phyloP scores from a whole-genome alignment of 169 alveolate species.

The Plasmodium vivax region DNA sequence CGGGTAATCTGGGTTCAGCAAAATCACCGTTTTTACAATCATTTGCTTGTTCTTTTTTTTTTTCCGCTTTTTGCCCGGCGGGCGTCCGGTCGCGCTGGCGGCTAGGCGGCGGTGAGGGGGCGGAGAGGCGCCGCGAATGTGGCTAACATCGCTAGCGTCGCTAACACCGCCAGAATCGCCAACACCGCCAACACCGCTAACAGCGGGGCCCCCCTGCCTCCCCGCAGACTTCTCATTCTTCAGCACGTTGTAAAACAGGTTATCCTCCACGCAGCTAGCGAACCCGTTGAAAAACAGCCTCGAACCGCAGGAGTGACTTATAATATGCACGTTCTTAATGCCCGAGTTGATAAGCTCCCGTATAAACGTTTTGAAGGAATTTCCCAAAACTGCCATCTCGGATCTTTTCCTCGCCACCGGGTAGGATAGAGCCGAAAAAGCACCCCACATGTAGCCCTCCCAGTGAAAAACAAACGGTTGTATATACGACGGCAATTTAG shows the following conservation, averaged over 20 bases:
- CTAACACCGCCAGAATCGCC: neutral
- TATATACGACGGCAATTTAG: conserved; percentile 86
- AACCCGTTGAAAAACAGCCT: conserved; percentile 86
- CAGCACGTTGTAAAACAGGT: conserved; percentile 57
- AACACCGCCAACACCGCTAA: too few species aligned
- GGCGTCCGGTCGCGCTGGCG: neutral
- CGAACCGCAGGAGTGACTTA: conserved; percentile 88
- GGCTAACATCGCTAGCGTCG: neutral
- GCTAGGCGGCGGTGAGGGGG: neutral
- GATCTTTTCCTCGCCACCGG: conserved; percentile 79
- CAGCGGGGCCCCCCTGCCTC: neutral
- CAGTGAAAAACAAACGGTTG: conserved; percentile 88
- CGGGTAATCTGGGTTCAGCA: conserved; percentile 87
- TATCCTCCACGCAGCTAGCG: conserved; percentile 59
- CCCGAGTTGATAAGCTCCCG: conserved; percentile 78
- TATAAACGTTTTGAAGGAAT: conserved; percentile 78
- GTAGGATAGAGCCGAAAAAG: conserved; percentile 82
- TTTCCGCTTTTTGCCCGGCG: neutral
- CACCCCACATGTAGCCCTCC: conserved; percentile 87
- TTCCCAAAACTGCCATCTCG: conserved; percentile 77
- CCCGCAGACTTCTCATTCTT: conserved; percentile 10
- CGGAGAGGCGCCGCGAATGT: too few species aligned
- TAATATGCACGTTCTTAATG: conserved; percentile 78
- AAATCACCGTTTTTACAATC: conserved; percentile 83
- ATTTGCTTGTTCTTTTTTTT: conserved; percentile 57